Percentiles rank a stretch among this genome's conserved stretches.
phyloP scores from a whole-genome alignment of 202 grass and related monocot species.

The Sporobolus alterniflorus region DNA sequence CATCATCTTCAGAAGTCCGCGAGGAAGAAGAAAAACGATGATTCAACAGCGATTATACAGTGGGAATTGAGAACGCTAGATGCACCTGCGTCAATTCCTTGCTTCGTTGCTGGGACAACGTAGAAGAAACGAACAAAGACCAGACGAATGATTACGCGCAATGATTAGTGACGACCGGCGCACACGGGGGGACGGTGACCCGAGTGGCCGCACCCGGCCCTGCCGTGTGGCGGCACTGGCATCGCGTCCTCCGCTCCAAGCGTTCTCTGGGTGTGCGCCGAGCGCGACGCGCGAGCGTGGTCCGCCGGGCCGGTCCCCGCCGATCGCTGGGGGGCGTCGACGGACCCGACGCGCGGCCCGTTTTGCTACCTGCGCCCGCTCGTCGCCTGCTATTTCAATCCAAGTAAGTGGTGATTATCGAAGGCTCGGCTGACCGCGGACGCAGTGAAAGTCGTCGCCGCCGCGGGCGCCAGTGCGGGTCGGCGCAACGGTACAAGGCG shows the following conservation, averaged over 20 bases:
- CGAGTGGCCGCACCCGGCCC: neutral
- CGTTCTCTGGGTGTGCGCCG: neutral
- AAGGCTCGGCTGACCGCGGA: too few species aligned
- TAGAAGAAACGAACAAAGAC: slow-evolving; percentile 9
- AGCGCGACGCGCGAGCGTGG: neutral
- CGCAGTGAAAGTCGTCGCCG: too few species aligned
- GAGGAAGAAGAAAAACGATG: neutral
- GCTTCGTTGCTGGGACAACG: slow-evolving; percentile 7
- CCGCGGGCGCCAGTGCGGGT: slow-evolving; percentile 5
- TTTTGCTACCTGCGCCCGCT: too few species aligned
- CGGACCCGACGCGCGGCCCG: too few species aligned
- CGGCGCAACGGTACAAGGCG: slow-evolving; percentile 28
- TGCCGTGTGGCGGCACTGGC: neutral
- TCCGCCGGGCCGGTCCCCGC: neutral
- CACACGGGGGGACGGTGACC: neutral
- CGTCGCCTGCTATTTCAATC: too few species aligned
- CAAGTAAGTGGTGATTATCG: too few species aligned
- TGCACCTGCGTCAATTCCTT: slow-evolving; percentile 14
- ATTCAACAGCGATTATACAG: neutral
- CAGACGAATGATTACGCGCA: slow-evolving; percentile 3
- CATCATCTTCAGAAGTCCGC: neutral
- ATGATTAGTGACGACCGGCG: neutral
- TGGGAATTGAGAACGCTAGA: neutral
- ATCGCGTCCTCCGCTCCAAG: neutral
- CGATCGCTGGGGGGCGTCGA: too few species aligned